Evolutionary conservation across 2,329 filamentous ascomycete genomes (phyloP).

Genomic region (Alternaria atra): DNA sequence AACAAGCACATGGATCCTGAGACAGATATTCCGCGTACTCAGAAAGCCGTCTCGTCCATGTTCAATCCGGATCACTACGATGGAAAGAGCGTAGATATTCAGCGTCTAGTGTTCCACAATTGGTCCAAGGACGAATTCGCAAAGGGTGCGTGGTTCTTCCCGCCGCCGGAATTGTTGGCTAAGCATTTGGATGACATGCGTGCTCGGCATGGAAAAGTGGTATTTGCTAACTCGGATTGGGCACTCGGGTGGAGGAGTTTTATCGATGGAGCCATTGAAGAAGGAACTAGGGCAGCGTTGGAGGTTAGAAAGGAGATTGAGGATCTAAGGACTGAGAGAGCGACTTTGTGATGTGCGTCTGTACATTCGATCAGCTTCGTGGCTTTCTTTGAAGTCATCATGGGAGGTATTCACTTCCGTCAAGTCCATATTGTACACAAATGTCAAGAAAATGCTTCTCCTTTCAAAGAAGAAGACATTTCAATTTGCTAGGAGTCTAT

Average conservation of each 20-base stretch:
- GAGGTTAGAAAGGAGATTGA: constrained; percentile 33
- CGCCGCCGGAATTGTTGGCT: constrained; percentile 49
- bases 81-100: constrained; percentile 5
- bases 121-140: constrained; percentile 60
- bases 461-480: too few relatives aligned
- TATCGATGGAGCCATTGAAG: constrained; percentile 62
- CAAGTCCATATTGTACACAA: too few relatives aligned
- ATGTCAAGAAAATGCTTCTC: too few relatives aligned
- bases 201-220: constrained; percentile 54
- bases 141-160: constrained; percentile 52
- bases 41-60: too few relatives aligned
- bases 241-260: constrained; percentile 61
- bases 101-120: constrained; percentile 57
- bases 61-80: too few relatives aligned
- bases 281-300: constrained; percentile 52
- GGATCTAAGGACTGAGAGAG: too few relatives aligned
- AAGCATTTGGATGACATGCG: constrained; percentile 55
- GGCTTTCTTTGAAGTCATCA: too few relatives aligned
- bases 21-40: constrained; percentile 43
- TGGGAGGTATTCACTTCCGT: too few relatives aligned
- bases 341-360: too few relatives aligned
- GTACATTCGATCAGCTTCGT: too few relatives aligned
- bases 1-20: constrained; percentile 58
- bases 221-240: constrained; percentile 62
- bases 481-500: too few relatives aligned